phyloP scores from a whole-genome alignment of 2,329 filamentous ascomycete genomes.

The Dendrostoma leiphaemia region DNA sequence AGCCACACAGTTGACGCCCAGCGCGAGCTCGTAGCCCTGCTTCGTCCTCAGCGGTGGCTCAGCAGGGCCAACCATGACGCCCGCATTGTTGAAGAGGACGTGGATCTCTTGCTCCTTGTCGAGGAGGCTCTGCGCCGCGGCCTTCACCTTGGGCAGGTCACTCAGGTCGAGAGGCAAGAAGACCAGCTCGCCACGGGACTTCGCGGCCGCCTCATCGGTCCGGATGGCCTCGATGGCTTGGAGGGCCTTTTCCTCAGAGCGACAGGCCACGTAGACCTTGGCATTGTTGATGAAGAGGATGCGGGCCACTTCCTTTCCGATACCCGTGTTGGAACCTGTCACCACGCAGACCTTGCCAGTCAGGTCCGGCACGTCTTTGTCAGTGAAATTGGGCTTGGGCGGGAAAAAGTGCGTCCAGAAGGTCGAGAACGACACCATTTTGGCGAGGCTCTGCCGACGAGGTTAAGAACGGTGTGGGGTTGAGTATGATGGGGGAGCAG shows the following conservation, averaged over 20 bases:
- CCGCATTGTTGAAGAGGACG: constrained; percentile 40
- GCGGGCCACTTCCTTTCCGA: constrained; percentile 46
- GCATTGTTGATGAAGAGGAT: constrained; percentile 50
- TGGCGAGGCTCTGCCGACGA: no score
- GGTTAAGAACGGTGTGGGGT: no score
- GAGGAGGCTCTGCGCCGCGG: constrained; percentile 21
- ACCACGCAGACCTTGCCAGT: neutral
- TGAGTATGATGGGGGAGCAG: no score
- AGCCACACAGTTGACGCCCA: constrained; percentile 8
- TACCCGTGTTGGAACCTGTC: constrained; percentile 26
- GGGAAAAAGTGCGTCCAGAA: neutral
- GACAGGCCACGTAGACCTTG: constrained; percentile 49
- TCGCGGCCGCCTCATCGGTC: constrained; percentile 2
- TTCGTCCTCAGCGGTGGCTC: constrained; percentile 33
- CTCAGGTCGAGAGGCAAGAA: constrained; percentile 33
- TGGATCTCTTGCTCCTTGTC: constrained; percentile 28
- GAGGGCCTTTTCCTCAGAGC: constrained; percentile 37
- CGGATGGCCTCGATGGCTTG: constrained; percentile 41
- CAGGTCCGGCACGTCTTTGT: neutral
- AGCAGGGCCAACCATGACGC: no score
- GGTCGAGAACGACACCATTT: no score
- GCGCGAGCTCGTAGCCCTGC: constrained; percentile 11
- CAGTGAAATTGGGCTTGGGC: constrained; percentile 1
- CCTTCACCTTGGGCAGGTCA: constrained; percentile 24
- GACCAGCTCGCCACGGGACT: constrained; percentile 26